Base-by-base conservation (phyloP, 106 monocot genomes). In the Chionographis japonica region DNA sequence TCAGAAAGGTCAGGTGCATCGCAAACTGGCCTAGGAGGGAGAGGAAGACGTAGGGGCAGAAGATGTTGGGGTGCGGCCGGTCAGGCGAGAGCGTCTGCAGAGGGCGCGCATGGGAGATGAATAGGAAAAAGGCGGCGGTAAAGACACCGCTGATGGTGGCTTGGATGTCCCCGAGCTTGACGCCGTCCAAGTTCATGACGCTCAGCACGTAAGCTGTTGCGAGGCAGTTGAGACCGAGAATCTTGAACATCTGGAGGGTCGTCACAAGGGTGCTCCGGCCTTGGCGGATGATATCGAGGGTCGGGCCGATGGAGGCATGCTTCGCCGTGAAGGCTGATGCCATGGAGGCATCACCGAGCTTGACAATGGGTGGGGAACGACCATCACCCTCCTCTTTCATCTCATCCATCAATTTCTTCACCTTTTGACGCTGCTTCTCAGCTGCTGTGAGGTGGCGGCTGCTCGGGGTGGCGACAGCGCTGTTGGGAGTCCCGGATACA, bases 271-370 rank as follows among this genome's bases (percentile, higher is more conserved):
- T 98, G 76, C 98, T 98, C 56, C 98, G 61, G 10, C 98, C 98
- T 63, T 98, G 98, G 2, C 98, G 98, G 60, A 98, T 88, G 58
- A 98, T 93, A 69, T 98, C 98, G 10, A 98, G 87, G 3, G 90
- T 93, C 13, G 98, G 98, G 15, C 78, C 79, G 60, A 98, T 85
- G 2, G 93, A 93, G 8, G 98, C 93, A 67, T 93, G 98, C 72
- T 98, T 98, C 54, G 98, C 98, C n/a, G 98, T 98, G 80, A 98
- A 98, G 4, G 98, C 93, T 7, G 98, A 93, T 18, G 98, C 98
- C 98, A 98, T 98, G 38, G 98, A 98, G 42, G 98, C 98, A 73
- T 98, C 98, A n/a, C 98, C 98, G 16, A 98, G 93, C 74, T 98
- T 98, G 49, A 98, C 98, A 42, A 90, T 66, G 0, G 89, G 87